These are phyloP conservation scores for Linum tenue DNA, from an alignment of 345 rosid genomes.

Conservation along the genomic window DNA sequence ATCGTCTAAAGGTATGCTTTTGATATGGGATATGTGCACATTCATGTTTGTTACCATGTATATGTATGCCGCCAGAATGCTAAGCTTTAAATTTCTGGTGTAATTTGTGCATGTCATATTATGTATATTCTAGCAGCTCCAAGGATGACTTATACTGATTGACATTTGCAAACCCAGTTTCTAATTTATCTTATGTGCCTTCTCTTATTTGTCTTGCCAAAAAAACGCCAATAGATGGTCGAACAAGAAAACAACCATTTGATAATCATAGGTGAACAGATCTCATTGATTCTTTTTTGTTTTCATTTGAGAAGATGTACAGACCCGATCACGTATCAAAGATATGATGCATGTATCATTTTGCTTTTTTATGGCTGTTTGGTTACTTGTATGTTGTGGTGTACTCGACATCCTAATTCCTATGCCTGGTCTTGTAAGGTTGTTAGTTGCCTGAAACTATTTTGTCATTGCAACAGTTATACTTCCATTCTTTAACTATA, in stretches of 20 bases:
- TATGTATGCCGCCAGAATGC: not conserved
- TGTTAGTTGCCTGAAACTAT: not conserved
- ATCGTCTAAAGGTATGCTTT: constrained; percentile 34
- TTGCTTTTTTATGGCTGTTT: not conserved
- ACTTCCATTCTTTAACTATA: not conserved
- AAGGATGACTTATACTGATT: not conserved
- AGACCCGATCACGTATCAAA: not conserved
- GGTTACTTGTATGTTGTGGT: not conserved
- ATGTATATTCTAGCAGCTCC: not conserved
- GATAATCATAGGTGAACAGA: too few relatives aligned
- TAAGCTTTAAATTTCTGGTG: not conserved
- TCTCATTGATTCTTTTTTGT: too few relatives aligned
- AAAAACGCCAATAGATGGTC: too few relatives aligned
- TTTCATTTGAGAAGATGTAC: too few relatives aligned
- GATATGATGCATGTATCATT: not conserved
- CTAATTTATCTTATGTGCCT: too few relatives aligned
- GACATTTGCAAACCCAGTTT: not conserved
- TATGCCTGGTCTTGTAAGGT: not conserved
- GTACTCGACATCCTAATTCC: not conserved
- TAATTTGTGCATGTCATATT: constrained; percentile 3
- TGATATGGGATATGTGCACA: not conserved
- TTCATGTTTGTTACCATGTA: not conserved
- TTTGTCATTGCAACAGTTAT: not conserved
- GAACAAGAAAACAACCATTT: too few relatives aligned
- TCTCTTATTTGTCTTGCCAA: too few relatives aligned